phyloP scores from a whole-genome alignment of 2,329 filamentous ascomycete genomes.

The Colletotrichum sublineola region DNA sequence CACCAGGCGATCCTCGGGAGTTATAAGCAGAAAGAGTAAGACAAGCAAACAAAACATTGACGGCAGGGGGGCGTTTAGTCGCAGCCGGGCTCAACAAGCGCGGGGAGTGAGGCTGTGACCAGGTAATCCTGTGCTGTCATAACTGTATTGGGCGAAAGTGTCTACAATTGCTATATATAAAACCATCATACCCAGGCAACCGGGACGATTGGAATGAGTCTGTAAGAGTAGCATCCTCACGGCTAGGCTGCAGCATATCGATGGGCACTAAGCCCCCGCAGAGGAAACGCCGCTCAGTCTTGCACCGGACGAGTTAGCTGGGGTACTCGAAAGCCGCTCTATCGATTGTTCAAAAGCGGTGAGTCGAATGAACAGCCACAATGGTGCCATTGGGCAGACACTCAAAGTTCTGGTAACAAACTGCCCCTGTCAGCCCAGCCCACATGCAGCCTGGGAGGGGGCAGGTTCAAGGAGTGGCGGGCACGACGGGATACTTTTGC shows the following conservation, averaged over 20 bases:
- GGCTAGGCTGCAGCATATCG: conserved; percentile 39
- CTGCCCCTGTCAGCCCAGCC: conserved; percentile 18
- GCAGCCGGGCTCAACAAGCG: conserved; percentile 33
- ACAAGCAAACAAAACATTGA: conserved; percentile 23
- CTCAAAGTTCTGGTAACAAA: conserved; percentile 21
- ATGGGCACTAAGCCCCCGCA: conserved; percentile 21
- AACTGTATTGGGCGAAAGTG: conserved; percentile 16
- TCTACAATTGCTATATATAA: conserved; percentile 41
- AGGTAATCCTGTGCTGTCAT: conserved; percentile 34
- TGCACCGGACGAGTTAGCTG: conserved; percentile 6
- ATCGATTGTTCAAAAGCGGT: conserved; percentile 34
- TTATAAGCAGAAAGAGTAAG: conserved; percentile 34
- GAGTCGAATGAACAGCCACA: conserved; percentile 35
- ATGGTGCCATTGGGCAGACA: conserved; percentile 29
- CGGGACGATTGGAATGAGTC: conserved; percentile 19
- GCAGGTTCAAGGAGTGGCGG: conserved; percentile 15
- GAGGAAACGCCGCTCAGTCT: conserved; percentile 16
- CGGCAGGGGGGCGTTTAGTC: conserved; percentile 24
- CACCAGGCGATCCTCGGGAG: conserved; percentile 18
- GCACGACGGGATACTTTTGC: conserved; percentile 6
- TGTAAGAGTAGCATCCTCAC: conserved; percentile 2
- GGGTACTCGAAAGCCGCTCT: conserved; percentile 15
- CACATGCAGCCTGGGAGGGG: conserved; percentile 7
- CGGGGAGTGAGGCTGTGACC: conserved; percentile 38
- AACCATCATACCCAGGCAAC: conserved; percentile 34